Percentiles rank a stretch among this genome's conserved stretches.
Evolutionary conservation across 352 stramenopile genomes (phyloP).

Genomic region (Halophytophthora batemanensis): DNA sequence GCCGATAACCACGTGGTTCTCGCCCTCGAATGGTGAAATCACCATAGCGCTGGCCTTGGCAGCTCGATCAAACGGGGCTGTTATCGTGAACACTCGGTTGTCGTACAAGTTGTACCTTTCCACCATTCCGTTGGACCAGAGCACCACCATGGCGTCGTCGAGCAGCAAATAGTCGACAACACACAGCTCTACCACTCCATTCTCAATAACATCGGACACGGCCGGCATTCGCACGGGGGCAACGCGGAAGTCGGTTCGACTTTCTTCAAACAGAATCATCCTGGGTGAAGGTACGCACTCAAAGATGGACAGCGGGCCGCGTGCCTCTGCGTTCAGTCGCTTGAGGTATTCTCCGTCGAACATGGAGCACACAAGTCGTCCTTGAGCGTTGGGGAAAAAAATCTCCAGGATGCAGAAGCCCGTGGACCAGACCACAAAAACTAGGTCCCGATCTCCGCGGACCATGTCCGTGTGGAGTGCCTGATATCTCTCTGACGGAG

Average conservation of each 20-base stretch:
- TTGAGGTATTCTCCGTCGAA: slow-evolving; percentile 26
- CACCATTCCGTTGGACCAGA: slow-evolving; percentile 33
- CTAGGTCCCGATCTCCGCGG: slow-evolving; percentile 18
- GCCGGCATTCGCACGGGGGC: slow-evolving; percentile 7
- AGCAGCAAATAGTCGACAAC: slow-evolving; percentile 23
- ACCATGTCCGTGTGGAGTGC: slow-evolving; percentile 23
- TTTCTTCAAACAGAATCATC: slow-evolving; percentile 26
- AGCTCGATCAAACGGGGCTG: slow-evolving; percentile 9
- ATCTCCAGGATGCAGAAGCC: slow-evolving; percentile 38
- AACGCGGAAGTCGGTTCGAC: slow-evolving; percentile 15
- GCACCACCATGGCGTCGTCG: slow-evolving; percentile 20
- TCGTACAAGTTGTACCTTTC: slow-evolving; percentile 27
- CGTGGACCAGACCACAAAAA: slow-evolving; percentile 36
- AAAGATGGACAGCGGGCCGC: slow-evolving; percentile 23
- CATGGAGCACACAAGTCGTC: slow-evolving; percentile 19
- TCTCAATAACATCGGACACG: not conserved
- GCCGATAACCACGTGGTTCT: slow-evolving; percentile 13
- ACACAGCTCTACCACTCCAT: slow-evolving; percentile 1
- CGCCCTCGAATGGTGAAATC: slow-evolving; percentile 7
- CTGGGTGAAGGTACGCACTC: slow-evolving; percentile 23
- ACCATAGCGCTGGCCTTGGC: slow-evolving; percentile 10
- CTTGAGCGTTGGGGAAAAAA: slow-evolving; percentile 21
- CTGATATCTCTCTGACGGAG: slow-evolving; percentile 25
- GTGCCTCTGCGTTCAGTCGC: slow-evolving; percentile 1
- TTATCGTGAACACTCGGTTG: slow-evolving; percentile 26